Evolutionary conservation across 257 asterid genomes (phyloP).

Genomic region (Solanum bulbocastanum): DNA sequence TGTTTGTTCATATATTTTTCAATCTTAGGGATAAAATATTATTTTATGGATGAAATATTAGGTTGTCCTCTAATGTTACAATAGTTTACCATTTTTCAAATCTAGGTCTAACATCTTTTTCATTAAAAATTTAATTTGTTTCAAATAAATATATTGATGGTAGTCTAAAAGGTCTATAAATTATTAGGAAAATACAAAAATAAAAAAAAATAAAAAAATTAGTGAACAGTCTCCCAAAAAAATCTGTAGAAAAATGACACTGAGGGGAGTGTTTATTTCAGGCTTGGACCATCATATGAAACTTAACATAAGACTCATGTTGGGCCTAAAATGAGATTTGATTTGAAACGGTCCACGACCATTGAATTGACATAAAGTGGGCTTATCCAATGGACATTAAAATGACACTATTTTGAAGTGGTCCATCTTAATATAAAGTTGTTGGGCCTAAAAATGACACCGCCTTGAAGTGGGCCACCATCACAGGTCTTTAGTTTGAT

Average conservation of each 20-base stretch:
- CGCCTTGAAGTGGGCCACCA: neutral
- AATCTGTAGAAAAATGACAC: neutral
- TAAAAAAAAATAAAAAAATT: too few species aligned
- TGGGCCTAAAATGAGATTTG: neutral
- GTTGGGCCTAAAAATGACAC: neutral
- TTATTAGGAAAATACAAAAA: neutral
- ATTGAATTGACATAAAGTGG: neutral
- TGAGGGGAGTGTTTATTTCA: neutral
- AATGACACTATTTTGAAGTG: neutral
- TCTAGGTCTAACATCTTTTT: too few species aligned
- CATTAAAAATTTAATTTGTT: neutral
- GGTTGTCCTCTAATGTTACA: neutral
- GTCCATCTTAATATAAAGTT: neutral
- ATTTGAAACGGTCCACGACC: neutral
- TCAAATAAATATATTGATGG: neutral
- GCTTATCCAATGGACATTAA: neutral
- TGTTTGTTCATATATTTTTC: too few species aligned
- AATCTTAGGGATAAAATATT: too few species aligned
- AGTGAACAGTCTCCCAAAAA: neutral
- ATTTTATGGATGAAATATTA: too few species aligned
- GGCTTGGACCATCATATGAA: neutral
- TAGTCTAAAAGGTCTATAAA: neutral
- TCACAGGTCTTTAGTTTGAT: neutral
- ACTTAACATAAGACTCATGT: neutral
- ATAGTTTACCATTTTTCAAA: neutral